Percentiles rank a stretch among this genome's conserved stretches.
Conservation (phyloP, 306 rosid genomes). For the Pterocarpus macrocarpus region DNA sequence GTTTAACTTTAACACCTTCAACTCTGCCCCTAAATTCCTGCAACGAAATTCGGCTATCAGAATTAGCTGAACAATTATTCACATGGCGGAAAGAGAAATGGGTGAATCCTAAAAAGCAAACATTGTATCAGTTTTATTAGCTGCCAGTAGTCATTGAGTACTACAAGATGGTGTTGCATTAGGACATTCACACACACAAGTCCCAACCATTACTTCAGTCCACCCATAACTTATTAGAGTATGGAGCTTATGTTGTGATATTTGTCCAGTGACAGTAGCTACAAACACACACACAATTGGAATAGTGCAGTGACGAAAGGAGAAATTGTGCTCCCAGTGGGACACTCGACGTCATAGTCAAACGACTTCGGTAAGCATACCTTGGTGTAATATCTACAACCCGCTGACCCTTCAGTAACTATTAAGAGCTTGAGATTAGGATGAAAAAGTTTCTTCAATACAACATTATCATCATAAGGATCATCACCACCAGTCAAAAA, state of each 20-base stretch:
- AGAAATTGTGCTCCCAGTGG: constrained; percentile 5
- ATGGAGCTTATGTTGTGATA: too few species aligned
- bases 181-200: neutral
- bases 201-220: constrained; percentile 1
- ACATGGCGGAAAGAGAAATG: neutral
- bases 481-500: constrained; percentile 81
- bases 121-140: neutral
- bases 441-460: constrained; percentile 75
- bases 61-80: constrained; percentile 21
- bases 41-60: constrained; percentile 32
- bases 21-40: constrained; percentile 89
- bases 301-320: constrained; percentile 22
- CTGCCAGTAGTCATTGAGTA: constrained; percentile 7
- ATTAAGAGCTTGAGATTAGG: constrained; percentile 75
- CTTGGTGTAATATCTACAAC: constrained; percentile 86
- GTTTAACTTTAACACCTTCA: constrained; percentile 71
- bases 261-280: too few species aligned
- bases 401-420: constrained; percentile 79
- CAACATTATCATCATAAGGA: constrained; percentile 74
- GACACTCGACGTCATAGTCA: constrained; percentile 5
- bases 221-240: neutral
- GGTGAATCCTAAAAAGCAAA: neutral
- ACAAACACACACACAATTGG: neutral
- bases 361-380: constrained; percentile 51
- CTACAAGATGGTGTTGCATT: neutral